phyloP scores from a whole-genome alignment of 306 rosid genomes.

The Rosa chinensis region DNA sequence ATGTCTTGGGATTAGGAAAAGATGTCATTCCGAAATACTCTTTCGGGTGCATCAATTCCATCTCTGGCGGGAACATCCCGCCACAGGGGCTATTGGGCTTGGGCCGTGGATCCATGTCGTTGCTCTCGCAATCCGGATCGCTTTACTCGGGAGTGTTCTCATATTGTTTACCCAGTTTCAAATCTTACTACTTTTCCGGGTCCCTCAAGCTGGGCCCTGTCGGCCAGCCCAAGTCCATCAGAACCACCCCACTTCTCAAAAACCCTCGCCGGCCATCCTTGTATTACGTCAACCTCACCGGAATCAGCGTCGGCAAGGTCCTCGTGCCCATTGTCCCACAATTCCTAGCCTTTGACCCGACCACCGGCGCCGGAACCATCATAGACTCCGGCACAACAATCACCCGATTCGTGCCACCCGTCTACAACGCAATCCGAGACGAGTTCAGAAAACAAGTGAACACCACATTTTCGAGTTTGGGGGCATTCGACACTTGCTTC shows the following conservation, averaged over 20 bases:
- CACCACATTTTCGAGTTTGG: slow-evolving; percentile 60
- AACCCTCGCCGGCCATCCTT: slow-evolving; percentile 83
- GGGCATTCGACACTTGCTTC: slow-evolving; percentile 88
- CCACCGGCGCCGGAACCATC: slow-evolving; percentile 76
- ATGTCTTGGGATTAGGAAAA: slow-evolving; percentile 41
- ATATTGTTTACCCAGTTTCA: slow-evolving; percentile 84
- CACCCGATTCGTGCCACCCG: slow-evolving; percentile 68
- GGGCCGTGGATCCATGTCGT: slow-evolving; percentile 81
- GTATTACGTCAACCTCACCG: slow-evolving; percentile 75
- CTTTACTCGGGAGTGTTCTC: slow-evolving; percentile 72
- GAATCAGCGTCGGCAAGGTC: slow-evolving; percentile 66
- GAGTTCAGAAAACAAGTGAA: slow-evolving; percentile 77
- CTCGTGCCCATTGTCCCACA: slow-evolving; percentile 41
- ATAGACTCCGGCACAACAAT: slow-evolving; percentile 88
- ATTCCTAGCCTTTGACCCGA: slow-evolving; percentile 50
- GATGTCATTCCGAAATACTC: slow-evolving; percentile 47
- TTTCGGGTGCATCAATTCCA: slow-evolving; percentile 63
- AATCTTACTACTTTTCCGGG: slow-evolving; percentile 87
- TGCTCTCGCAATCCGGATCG: slow-evolving; percentile 65
- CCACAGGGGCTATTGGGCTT: slow-evolving; percentile 84
- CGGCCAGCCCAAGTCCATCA: slow-evolving; percentile 75
- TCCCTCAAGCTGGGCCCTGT: slow-evolving; percentile 75
- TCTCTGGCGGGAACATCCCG: slow-evolving; percentile 60
- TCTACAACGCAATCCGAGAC: slow-evolving; percentile 65
- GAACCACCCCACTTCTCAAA: slow-evolving; percentile 71